Evolutionary conservation across 495 filamentous ascomycete species (phyloP).

Genomic region (Aspergillus saccharolyticus): DNA sequence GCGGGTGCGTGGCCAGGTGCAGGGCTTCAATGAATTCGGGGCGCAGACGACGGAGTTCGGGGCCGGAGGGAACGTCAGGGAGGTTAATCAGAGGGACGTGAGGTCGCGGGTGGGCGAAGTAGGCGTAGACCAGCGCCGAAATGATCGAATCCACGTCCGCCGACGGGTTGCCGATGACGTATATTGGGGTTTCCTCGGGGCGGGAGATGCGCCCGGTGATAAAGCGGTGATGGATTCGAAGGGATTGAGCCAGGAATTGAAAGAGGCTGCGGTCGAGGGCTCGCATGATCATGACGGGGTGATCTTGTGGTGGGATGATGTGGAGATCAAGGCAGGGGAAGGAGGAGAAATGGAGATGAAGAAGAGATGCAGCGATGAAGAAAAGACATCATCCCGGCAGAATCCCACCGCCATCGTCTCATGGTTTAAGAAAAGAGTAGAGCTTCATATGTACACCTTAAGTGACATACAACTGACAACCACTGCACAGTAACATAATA

Average conservation of each 20-base stretch:
- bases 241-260: slow-evolving; percentile 36
- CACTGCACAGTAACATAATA: too few relatives aligned
- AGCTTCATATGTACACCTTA: too few relatives aligned
- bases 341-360: neutral
- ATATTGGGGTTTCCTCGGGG: slow-evolving; percentile 30
- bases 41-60: slow-evolving; percentile 53
- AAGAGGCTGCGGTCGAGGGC: slow-evolving; percentile 22
- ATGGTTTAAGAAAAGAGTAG: too few relatives aligned
- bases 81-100: slow-evolving; percentile 82
- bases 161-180: slow-evolving; percentile 45
- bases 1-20: slow-evolving; percentile 35
- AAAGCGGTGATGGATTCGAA: slow-evolving; percentile 32
- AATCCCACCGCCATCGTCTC: slow-evolving; percentile 1
- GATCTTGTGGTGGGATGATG: neutral
- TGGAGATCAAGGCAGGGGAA: neutral
- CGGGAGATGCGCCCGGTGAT: slow-evolving; percentile 22
- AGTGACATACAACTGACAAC: too few relatives aligned
- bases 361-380: neutral
- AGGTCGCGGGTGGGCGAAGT: slow-evolving; percentile 58
- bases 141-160: slow-evolving; percentile 89
- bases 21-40: slow-evolving; percentile 64
- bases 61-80: slow-evolving; percentile 55
- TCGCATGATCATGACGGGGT: neutral
- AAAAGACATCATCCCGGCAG: neutral
- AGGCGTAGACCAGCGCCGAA: slow-evolving; percentile 78